Conservation (phyloP, 2,329 filamentous ascomycete genomes). For the Scedosporium minutisporum region DNA sequence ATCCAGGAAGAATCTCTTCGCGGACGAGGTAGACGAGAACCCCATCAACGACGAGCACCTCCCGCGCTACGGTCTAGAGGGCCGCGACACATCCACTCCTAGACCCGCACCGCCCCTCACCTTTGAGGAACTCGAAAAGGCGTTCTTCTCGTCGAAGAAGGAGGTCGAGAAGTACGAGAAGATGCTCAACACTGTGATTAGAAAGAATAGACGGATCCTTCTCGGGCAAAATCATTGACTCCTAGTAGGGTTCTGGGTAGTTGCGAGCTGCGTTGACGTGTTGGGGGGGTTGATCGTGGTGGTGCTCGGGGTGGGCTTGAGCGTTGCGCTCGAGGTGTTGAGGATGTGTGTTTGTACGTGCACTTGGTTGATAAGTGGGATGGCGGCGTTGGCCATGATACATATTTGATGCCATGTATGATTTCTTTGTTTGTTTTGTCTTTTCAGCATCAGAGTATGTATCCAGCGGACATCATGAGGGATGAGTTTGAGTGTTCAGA, state of each 20-base stretch:
- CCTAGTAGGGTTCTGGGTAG: neutral
- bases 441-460: too few relatives aligned
- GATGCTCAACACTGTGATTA: constrained; percentile 48
- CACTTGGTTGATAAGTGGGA: neutral
- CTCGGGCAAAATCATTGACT: constrained; percentile 19
- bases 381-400: neutral
- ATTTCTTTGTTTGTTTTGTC: neutral
- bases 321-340: neutral
- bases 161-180: constrained; percentile 56
- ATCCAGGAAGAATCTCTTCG: neutral
- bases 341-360: neutral
- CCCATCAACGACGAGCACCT: constrained; percentile 2
- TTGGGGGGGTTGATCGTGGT: neutral
- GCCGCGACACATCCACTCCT: constrained; percentile 17
- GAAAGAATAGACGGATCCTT: constrained; percentile 48
- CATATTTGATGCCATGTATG: neutral
- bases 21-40: neutral
- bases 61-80: constrained; percentile 35
- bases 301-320: neutral
- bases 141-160: constrained; percentile 39
- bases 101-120: constrained; percentile 43
- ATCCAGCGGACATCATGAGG: too few relatives aligned
- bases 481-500: too few relatives aligned
- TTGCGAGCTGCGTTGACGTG: constrained; percentile 9
- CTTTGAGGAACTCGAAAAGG: constrained; percentile 53